Percentiles rank a stretch among this genome's conserved stretches.
Conservation (phyloP, 768 basidiomycete species). For the Sporobolomyces roseus region DNA sequence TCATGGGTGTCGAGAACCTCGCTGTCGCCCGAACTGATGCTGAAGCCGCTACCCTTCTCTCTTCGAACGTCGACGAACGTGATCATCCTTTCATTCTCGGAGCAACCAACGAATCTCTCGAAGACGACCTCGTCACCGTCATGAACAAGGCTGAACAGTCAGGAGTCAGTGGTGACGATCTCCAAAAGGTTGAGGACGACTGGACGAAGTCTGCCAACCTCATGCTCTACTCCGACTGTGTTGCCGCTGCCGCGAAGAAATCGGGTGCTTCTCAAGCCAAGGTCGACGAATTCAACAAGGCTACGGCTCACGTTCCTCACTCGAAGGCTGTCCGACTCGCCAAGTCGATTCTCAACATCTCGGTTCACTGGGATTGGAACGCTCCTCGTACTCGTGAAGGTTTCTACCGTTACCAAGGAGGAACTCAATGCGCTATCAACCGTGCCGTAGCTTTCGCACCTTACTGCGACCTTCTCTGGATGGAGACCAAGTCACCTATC, state of each 20-base stretch:
- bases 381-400: slow-evolving; percentile 89
- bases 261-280: slow-evolving; percentile 53
- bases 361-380: slow-evolving; percentile 85
- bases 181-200: slow-evolving; percentile 83
- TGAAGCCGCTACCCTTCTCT: slow-evolving; percentile 94
- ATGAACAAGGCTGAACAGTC: slow-evolving; percentile 80
- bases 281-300: slow-evolving; percentile 62
- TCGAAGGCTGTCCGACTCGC: slow-evolving; percentile 69
- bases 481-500: slow-evolving; percentile 96
- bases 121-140: slow-evolving; percentile 63
- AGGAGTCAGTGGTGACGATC: slow-evolving; percentile 70
- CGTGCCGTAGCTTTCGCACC: slow-evolving; percentile 90
- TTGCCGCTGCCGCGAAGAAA: slow-evolving; percentile 61
- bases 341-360: slow-evolving; percentile 40
- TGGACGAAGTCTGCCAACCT: slow-evolving; percentile 78
- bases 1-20: slow-evolving; percentile 96
- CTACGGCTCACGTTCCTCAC: slow-evolving; percentile 66
- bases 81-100: slow-evolving; percentile 97
- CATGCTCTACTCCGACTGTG: slow-evolving; percentile 67
- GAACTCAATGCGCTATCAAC: slow-evolving; percentile 88
- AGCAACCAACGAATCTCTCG: slow-evolving; percentile 67
- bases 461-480: slow-evolving; percentile 87
- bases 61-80: slow-evolving; percentile 92
- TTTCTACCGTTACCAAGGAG: slow-evolving; percentile 95
- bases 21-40: slow-evolving; percentile 92